Evolutionary conservation across 2,329 filamentous ascomycete genomes (phyloP).

Genomic region (Trichoderma afroharzianum): DNA sequence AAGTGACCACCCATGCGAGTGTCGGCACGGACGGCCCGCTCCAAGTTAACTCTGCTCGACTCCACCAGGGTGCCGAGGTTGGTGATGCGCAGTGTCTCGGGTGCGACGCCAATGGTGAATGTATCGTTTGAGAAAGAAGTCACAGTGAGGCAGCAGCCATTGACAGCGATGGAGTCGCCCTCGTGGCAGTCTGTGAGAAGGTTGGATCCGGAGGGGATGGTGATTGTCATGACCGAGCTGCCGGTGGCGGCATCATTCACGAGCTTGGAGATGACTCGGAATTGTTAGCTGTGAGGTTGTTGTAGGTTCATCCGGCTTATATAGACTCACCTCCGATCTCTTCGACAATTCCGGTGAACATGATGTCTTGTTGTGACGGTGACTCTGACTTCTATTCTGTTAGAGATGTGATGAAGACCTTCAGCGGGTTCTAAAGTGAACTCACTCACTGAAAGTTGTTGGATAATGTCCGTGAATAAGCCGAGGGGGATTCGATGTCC

Average conservation of each 20-base stretch:
- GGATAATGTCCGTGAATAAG: not conserved
- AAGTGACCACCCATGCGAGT: slow-evolving; percentile 98
- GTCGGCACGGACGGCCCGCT: slow-evolving; percentile 83
- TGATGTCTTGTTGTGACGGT: slow-evolving; percentile 38
- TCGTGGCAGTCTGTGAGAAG: slow-evolving; percentile 81
- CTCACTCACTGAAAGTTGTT: not conserved
- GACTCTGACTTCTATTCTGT: too few relatives aligned
- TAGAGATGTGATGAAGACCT: not conserved
- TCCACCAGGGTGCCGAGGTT: slow-evolving; percentile 75
- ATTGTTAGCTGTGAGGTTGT: slow-evolving; percentile 23
- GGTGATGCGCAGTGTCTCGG: slow-evolving; percentile 92
- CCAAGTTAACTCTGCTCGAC: slow-evolving; percentile 77
- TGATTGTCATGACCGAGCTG: slow-evolving; percentile 87
- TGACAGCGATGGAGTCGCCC: slow-evolving; percentile 92
- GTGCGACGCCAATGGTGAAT: slow-evolving; percentile 92
- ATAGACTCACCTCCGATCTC: slow-evolving; percentile 75
- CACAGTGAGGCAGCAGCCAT: slow-evolving; percentile 93
- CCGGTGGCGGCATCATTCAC: slow-evolving; percentile 77
- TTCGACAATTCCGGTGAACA: slow-evolving; percentile 97
- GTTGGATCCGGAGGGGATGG: slow-evolving; percentile 59
- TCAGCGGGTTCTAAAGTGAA: not conserved
- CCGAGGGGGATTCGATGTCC: not conserved
- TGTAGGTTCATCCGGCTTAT: not conserved
- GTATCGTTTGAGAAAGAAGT: slow-evolving; percentile 50
- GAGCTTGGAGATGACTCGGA: slow-evolving; percentile 76